These are phyloP conservation scores for Aspergillus sp. DNA, from an alignment of 2,329 filamentous ascomycete genomes.

Conservation along the genomic window DNA sequence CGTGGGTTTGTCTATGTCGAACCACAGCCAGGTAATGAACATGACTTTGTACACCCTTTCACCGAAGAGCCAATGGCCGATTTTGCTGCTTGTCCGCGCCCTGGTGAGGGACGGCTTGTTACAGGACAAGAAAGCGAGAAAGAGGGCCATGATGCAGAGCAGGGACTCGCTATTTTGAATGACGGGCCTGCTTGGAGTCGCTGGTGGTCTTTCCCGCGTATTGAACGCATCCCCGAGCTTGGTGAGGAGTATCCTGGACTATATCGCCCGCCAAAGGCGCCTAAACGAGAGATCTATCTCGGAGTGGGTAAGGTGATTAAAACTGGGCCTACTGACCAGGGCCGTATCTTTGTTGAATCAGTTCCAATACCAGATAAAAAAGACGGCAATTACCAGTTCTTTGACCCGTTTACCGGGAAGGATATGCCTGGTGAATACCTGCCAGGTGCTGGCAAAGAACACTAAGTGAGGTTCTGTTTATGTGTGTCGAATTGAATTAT, in stretches of 20 bases:
- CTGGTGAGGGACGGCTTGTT: not conserved
- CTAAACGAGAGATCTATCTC: not conserved
- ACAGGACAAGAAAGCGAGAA: no score
- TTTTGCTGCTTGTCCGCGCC: not conserved
- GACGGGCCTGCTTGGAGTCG: not conserved
- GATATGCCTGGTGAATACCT: not conserved
- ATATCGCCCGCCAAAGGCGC: not conserved
- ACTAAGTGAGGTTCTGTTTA: no score
- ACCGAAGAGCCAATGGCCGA: not conserved
- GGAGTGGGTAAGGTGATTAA: not conserved
- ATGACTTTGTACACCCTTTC: not conserved
- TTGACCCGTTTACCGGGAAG: not conserved
- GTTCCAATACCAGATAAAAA: not conserved
- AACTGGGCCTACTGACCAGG: not conserved
- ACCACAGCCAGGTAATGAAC: not conserved
- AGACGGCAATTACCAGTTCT: not conserved
- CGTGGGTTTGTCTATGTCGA: not conserved
- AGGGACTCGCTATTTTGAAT: no score
- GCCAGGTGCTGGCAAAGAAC: not conserved
- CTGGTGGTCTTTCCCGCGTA: not conserved
- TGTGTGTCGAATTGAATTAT: no score
- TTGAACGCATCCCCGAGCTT: not conserved
- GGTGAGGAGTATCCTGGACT: not conserved
- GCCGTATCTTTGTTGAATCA: not conserved
- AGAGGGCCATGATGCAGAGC: no score